These are phyloP conservation scores for Lentinula guzmanii DNA, from an alignment of 768 basidiomycete genomes.

Conservation along the genomic window DNA sequence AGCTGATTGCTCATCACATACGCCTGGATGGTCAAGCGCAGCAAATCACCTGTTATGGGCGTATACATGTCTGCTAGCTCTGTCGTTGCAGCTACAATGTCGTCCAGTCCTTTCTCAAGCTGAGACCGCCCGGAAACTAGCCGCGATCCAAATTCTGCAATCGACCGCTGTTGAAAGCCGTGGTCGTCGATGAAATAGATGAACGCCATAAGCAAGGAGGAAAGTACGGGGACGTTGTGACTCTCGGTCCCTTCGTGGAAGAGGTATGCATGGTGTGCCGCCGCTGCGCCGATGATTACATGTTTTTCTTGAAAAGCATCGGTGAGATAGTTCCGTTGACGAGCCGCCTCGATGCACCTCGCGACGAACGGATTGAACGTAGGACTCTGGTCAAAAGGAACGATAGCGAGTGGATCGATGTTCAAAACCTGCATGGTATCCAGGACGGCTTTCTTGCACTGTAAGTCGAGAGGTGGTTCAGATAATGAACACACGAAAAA, in stretches of 20 bases:
- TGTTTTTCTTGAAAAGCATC: conserved; percentile 6
- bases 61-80: not conserved
- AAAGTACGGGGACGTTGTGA: not conserved
- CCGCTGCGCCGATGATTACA: not conserved
- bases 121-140: not conserved
- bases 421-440: conserved; percentile 2
- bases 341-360: conserved; percentile 8
- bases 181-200: not conserved
- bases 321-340: conserved; percentile 1
- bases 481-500: no score
- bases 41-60: conserved; percentile 2
- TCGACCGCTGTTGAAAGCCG: not conserved
- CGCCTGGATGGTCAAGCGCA: conserved; percentile 6
- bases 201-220: not conserved
- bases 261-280: not conserved
- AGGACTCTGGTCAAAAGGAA: conserved; percentile 7
- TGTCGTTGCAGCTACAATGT: not conserved
- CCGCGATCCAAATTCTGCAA: not conserved
- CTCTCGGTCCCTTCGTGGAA: not conserved
- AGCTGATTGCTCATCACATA: conserved; percentile 10
- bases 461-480: no score
- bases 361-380: conserved; percentile 5
- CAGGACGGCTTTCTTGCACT: conserved; percentile 7
- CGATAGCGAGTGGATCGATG: conserved; percentile 4
- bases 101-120: conserved; percentile 1